Evolutionary conservation across 1,284 basidiomycete genomes (phyloP).

Genomic region (Ceratobasidium sp.): DNA sequence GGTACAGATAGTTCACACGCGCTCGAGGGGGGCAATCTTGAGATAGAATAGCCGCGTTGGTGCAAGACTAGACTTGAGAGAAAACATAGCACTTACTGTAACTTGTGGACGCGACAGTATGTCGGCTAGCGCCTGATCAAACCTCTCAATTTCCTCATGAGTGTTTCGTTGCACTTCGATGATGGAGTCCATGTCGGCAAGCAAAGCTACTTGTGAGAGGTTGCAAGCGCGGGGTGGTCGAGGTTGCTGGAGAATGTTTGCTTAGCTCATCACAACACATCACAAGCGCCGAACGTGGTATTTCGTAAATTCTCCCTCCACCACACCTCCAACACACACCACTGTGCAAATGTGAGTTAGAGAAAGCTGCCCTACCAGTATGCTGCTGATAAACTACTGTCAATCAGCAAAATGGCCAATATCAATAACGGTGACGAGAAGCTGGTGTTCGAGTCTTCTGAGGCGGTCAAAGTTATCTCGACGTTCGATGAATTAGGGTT

Average conservation of each 20-base stretch:
- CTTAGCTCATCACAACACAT: conserved; percentile 3
- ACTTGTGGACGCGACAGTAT: conserved; percentile 58
- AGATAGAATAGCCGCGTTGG: conserved; percentile 30
- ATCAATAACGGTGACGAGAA: conserved; percentile 61
- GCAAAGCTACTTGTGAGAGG: not conserved
- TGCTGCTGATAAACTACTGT: not conserved
- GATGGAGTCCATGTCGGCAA: conserved; percentile 82
- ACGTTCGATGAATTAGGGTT: conserved; percentile 93
- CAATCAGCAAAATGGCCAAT: conserved; percentile 50
- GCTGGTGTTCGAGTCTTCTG: conserved; percentile 98
- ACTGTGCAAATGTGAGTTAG: conserved; percentile 43
- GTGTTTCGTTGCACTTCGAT: conserved; percentile 92
- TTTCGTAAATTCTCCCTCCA: conserved; percentile 32
- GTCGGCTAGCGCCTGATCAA: conserved; percentile 67
- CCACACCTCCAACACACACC: conserved; percentile 14
- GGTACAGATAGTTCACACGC: conserved; percentile 55
- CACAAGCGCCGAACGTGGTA: conserved; percentile 34
- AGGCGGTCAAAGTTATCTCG: conserved; percentile 87
- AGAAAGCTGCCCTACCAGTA: not conserved
- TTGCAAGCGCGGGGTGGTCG: not conserved
- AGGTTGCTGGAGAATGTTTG: conserved; percentile 3
- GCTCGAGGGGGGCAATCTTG: conserved; percentile 52
- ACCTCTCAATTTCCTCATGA: conserved; percentile 95
- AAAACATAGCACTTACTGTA: conserved; percentile 42
- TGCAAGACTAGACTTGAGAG: conserved; percentile 18